Percentiles rank a stretch among this genome's conserved stretches.
These are phyloP conservation scores for Barbarea vulgaris DNA, from an alignment of 345 rosid species.

Conservation along the genomic window DNA sequence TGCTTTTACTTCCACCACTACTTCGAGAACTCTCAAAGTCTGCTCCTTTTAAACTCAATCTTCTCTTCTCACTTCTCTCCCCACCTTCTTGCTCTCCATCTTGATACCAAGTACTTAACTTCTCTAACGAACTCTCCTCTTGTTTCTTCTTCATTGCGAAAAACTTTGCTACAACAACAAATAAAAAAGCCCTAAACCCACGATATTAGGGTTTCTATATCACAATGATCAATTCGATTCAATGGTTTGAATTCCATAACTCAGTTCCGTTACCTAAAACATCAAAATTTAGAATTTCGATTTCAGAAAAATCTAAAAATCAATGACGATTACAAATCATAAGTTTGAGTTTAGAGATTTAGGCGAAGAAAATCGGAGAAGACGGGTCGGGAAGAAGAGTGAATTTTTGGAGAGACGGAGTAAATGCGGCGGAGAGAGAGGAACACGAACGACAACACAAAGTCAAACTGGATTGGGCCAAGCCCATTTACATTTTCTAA, in stretches of 20 bases:
- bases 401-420: conserved; percentile 1
- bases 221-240: background rate
- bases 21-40: conserved; percentile 56
- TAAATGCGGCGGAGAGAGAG: conserved; percentile 13
- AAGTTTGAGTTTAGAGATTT: background rate
- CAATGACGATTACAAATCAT: background rate
- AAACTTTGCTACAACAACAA: background rate
- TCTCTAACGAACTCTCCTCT: conserved; percentile 92
- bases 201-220: conserved; percentile 23
- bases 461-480: conserved; percentile 12
- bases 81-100: conserved; percentile 86
- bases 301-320: background rate
- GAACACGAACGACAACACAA: conserved; percentile 5
- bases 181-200: conserved; percentile 13
- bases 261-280: background rate
- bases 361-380: background rate
- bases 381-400: background rate
- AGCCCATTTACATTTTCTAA: background rate
- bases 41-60: conserved; percentile 52
- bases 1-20: conserved; percentile 63
- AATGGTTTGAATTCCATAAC: conserved; percentile 8
- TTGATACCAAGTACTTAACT: conserved; percentile 86
- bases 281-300: background rate
- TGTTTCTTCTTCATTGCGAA: conserved; percentile 62
- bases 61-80: conserved; percentile 72